A percentile compares a stretch with the other conserved stretches of the same genome.
These are phyloP conservation scores for Cercis canadensis DNA, from an alignment of 306 rosid species.

Conservation along the genomic window DNA sequence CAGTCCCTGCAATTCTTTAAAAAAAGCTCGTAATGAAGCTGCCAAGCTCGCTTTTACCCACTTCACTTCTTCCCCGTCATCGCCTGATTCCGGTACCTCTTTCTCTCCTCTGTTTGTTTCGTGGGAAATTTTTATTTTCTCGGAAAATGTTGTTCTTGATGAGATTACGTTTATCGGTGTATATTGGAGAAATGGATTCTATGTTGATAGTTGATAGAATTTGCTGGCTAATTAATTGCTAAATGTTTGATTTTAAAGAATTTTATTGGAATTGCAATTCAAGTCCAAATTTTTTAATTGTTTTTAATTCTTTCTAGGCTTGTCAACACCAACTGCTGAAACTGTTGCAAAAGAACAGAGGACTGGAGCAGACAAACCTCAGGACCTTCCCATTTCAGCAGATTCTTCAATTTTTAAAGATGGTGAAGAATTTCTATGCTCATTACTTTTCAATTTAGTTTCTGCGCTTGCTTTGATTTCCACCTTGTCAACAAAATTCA, in stretches of 20 bases:
- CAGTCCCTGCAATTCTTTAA: slow-evolving; percentile 45
- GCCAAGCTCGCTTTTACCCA: slow-evolving; percentile 61
- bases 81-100: slow-evolving; percentile 18
- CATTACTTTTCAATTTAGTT: not conserved
- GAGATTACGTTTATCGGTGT: too few relatives aligned
- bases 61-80: slow-evolving; percentile 39
- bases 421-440: slow-evolving; percentile 35
- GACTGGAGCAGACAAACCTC: not conserved
- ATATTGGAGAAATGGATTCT: not conserved
- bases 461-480: not conserved
- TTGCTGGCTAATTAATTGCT: not conserved
- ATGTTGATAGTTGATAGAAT: not conserved
- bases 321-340: slow-evolving; percentile 8
- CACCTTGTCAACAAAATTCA: not conserved
- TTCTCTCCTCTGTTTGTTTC: slow-evolving; percentile 2
- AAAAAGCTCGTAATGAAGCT: slow-evolving; percentile 67
- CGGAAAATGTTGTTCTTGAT: too few relatives aligned
- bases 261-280: too few relatives aligned
- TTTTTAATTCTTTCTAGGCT: slow-evolving; percentile 4
- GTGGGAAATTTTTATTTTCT: too few relatives aligned
- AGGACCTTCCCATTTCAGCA: slow-evolving; percentile 12
- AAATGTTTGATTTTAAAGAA: not conserved
- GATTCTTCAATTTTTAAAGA: slow-evolving; percentile 15
- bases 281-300: too few relatives aligned
- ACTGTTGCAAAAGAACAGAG: slow-evolving; percentile 8